Conservation (phyloP, 441 rosid species). For the Erodium trifolium region DNA sequence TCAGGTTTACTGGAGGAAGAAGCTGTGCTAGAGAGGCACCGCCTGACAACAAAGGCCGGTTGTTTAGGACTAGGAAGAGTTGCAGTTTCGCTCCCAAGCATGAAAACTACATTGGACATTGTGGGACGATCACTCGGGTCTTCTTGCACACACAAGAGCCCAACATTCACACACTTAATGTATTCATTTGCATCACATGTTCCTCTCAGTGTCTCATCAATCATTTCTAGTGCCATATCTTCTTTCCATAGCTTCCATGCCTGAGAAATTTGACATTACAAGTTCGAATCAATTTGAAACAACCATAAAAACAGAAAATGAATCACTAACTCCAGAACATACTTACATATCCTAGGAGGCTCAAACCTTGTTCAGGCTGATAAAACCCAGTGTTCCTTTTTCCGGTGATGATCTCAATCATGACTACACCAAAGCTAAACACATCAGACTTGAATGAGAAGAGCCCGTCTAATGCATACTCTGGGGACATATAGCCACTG, state of each 20-base stretch:
- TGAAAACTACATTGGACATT: conserved; percentile 40
- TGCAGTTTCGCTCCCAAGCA: conserved; percentile 40
- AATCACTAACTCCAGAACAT: neutral
- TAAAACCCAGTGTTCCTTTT: conserved; percentile 43
- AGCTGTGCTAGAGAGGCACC: conserved; percentile 30
- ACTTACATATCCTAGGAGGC: conserved; percentile 52
- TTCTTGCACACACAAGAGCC: conserved; percentile 57
- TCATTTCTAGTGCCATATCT: conserved; percentile 28
- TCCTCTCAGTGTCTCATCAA: conserved; percentile 28
- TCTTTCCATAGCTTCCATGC: conserved; percentile 56
- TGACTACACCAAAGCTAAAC: conserved; percentile 59
- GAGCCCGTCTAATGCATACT: conserved; percentile 55
- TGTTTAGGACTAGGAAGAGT: conserved; percentile 43
- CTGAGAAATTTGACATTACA: conserved; percentile 20
- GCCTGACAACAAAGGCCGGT: conserved; percentile 40
- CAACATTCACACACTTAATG: conserved; percentile 40
- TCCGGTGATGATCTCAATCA: conserved; percentile 53
- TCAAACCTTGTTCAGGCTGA: conserved; percentile 30
- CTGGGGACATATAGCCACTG: conserved; percentile 70
- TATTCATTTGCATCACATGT: conserved; percentile 25
- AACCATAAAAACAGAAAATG: neutral
- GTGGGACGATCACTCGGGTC: conserved; percentile 54
- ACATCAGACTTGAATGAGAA: conserved; percentile 66
- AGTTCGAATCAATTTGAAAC: neutral
- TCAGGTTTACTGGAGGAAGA: conserved; percentile 38